Evolutionary conservation across 192 early-diverging fungal species (phyloP).

Genomic region (Backusella sp.): DNA sequence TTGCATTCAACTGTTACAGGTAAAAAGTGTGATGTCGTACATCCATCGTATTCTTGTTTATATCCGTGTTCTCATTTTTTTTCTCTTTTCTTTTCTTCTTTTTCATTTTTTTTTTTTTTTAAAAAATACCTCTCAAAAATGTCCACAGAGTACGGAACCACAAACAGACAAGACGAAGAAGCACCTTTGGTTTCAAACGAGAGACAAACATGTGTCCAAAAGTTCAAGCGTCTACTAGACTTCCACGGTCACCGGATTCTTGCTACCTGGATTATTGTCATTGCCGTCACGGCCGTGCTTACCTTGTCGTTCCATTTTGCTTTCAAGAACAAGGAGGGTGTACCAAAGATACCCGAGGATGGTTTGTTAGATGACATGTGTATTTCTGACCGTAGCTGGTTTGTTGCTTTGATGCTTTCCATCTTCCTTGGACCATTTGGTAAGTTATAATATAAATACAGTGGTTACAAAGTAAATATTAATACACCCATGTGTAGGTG

Average conservation of each 20-base stretch:
- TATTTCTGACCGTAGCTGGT: conserved; percentile 48
- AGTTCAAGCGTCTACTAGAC: conserved; percentile 23
- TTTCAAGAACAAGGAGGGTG: background rate
- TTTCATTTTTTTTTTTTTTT: background rate
- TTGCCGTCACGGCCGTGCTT: conserved; percentile 24
- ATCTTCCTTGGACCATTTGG: conserved; percentile 55
- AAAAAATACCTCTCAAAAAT: background rate
- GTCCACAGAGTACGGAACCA: conserved; percentile 36
- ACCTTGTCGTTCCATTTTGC: conserved; percentile 27
- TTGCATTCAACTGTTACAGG: background rate
- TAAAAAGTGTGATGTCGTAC: background rate
- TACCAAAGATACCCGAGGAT: conserved; percentile 10
- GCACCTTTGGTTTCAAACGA: conserved; percentile 17
- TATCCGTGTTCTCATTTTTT: background rate
- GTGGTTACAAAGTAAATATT: background rate
- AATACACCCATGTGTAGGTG: conserved; percentile 14
- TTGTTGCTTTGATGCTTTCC: conserved; percentile 45
- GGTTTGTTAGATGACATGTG: conserved; percentile 19
- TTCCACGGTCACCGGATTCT: conserved; percentile 30
- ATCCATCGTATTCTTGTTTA: background rate
- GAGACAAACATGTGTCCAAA: conserved; percentile 11
- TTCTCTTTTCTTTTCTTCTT: background rate
- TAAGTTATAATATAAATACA: conserved; percentile 11
- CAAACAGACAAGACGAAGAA: conserved; percentile 31
- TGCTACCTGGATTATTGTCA: conserved; percentile 31